Base-by-base conservation (phyloP, 78 protist genomes). In the Monocercomonoides exilis region DNA sequence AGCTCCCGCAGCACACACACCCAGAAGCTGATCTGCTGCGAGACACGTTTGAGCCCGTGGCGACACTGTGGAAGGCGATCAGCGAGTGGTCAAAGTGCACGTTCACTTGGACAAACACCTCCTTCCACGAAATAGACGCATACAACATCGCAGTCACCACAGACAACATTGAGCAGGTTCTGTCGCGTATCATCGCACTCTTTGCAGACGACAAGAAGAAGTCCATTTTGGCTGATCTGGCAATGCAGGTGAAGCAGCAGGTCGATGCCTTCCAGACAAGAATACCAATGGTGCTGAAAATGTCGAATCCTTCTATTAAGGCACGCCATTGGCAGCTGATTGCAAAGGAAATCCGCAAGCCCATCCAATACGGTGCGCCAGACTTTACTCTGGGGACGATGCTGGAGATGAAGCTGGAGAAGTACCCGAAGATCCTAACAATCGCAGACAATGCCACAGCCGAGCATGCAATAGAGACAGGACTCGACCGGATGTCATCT, bases 391-490 rank as follows among this genome's bases (percentile, higher is more conserved):
- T 79, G 42, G 82, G 82, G 6, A 6, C 6, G 82, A 6, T 79
- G 82, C 82, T 79, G 6, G 82, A 79, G 82, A 79, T 79, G 82
- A 79, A 79, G 5, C 11, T 79, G 82, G 82, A 79, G 82, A 6
- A 21, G 11, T 79, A 21, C 5, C 82, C 82, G 6, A 33, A 6
- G 82, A 79, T 79, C 21, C 5, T 33, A 6, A 21, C 82, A 79
- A 79, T 79, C 82, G 21, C 82, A 5, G 82, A 79, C 5, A 6
- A 21, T 6, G 82, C 82, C 4, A 79, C 36, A 41, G 82, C 82
- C 11, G 82, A 79, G 82, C 21, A 79, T 79, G 82, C 82, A 79
- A 6, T 79, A 5, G 82, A 79, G 11, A 21, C 21, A 5, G 43
- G 82, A 38, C 82, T 79, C 43, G 82, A 79, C 11, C 82, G 82